These are phyloP conservation scores for Phialocephala subalpina DNA, from an alignment of 2,329 filamentous ascomycete genomes.

Conservation along the genomic window DNA sequence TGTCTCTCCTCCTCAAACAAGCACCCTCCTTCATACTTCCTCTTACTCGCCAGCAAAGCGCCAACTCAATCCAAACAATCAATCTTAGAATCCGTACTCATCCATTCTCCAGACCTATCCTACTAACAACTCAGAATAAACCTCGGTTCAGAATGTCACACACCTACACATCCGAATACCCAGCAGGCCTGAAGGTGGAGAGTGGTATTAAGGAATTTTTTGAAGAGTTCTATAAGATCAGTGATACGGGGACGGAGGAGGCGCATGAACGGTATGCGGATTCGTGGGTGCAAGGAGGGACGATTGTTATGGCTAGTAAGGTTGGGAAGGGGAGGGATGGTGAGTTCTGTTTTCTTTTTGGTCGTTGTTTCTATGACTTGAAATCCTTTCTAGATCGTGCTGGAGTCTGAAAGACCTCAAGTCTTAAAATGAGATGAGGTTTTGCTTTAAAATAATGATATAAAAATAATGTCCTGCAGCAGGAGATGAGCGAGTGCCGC, in stretches of 20 bases:
- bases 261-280: conserved; percentile 57
- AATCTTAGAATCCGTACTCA: too few relatives aligned
- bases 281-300: conserved; percentile 56
- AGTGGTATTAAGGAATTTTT: conserved; percentile 70
- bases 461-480: too few relatives aligned
- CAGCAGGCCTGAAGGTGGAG: conserved; percentile 49
- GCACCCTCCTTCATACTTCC: neutral
- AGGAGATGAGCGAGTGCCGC: too few relatives aligned
- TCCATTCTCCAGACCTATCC: too few relatives aligned
- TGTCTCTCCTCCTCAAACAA: neutral
- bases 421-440: too few relatives aligned
- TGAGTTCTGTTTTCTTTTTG: conserved; percentile 37
- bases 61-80: neutral
- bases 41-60: neutral
- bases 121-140: neutral
- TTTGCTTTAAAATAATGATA: too few relatives aligned
- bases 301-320: conserved; percentile 60
- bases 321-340: conserved; percentile 53
- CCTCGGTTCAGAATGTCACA: conserved; percentile 16
- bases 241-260: conserved; percentile 52
- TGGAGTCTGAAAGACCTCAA: too few relatives aligned
- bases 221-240: conserved; percentile 72
- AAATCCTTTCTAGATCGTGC: too few relatives aligned
- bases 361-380: neutral
- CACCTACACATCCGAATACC: conserved; percentile 28